A percentile compares a stretch with the other conserved stretches of the same genome.
phyloP scores from a whole-genome alignment of 1,139 yeast genomes.

The Lodderomyces jiufengensis region DNA sequence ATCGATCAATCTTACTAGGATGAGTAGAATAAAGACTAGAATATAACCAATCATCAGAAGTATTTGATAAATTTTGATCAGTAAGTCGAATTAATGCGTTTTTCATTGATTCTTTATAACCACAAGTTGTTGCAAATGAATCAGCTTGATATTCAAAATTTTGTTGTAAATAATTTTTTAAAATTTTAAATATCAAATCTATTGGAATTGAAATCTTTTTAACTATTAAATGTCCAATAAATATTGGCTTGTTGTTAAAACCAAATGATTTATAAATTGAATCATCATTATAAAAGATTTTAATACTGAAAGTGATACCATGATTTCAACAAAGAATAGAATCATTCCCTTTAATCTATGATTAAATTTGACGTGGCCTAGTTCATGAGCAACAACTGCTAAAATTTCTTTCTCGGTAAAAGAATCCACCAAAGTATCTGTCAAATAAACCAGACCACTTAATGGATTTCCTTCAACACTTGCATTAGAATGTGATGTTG shows the following conservation, averaged over 20 bases:
- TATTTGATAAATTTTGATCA: background rate
- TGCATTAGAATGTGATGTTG: background rate
- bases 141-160: background rate
- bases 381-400: background rate
- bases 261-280: background rate
- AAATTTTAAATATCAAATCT: background rate
- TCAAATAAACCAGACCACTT: background rate
- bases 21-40: background rate
- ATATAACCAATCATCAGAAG: background rate
- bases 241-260: background rate
- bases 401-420: background rate
- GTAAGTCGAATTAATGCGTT: background rate
- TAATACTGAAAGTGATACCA: background rate
- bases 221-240: background rate
- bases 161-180: background rate
- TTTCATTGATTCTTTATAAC: background rate
- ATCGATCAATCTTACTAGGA: too few species aligned
- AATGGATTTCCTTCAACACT: background rate
- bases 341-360: background rate
- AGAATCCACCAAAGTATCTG: background rate
- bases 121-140: background rate
- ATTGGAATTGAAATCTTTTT: background rate
- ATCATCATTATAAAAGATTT: background rate
- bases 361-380: background rate
- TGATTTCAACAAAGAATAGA: background rate